A percentile compares a stretch with the other conserved stretches of the same genome.
Conservation (phyloP, 331 rosid genomes). For the Cucumis variabilis region DNA sequence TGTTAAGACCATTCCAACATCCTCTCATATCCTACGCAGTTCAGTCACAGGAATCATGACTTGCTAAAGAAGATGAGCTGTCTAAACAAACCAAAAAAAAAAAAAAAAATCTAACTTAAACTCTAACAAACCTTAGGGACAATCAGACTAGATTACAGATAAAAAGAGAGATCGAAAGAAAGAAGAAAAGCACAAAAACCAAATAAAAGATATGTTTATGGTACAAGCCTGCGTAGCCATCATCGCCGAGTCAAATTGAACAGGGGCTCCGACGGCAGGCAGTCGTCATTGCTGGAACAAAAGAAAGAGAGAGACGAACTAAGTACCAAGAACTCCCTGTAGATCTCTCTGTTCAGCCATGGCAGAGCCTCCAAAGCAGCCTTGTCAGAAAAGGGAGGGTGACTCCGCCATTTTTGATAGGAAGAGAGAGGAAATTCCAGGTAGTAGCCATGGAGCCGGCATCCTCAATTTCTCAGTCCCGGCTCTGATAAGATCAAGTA, state of each 20-base stretch:
- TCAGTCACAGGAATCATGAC: not conserved
- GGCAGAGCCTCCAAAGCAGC: conserved; percentile 27
- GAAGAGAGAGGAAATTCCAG: not conserved
- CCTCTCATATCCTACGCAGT: not conserved
- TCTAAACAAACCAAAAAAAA: not conserved
- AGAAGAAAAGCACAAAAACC: not conserved
- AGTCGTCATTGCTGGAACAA: conserved; percentile 34
- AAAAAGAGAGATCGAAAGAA: not conserved
- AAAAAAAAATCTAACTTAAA: not conserved
- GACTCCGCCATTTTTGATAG: conserved; percentile 5
- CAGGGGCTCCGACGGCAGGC: conserved; percentile 35
- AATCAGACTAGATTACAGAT: not conserved
- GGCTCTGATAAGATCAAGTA: conserved; percentile 34
- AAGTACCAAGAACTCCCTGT: conserved; percentile 7
- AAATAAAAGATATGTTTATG: not conserved
- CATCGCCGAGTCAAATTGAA: conserved; percentile 28
- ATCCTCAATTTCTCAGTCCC: not conserved
- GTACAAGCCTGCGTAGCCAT: conserved; percentile 32
- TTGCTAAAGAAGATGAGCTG: not conserved
- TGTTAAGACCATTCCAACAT: not conserved
- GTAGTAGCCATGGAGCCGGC: conserved; percentile 8
- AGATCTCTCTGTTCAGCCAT: not conserved
- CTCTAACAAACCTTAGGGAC: not conserved
- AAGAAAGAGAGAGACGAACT: conserved; percentile 4
- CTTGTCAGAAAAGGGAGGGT: conserved; percentile 9